A percentile compares a stretch with the other conserved stretches of the same genome.
Conservation (phyloP, 1,284 basidiomycete genomes). For the Laetiporus sulphureus region DNA sequence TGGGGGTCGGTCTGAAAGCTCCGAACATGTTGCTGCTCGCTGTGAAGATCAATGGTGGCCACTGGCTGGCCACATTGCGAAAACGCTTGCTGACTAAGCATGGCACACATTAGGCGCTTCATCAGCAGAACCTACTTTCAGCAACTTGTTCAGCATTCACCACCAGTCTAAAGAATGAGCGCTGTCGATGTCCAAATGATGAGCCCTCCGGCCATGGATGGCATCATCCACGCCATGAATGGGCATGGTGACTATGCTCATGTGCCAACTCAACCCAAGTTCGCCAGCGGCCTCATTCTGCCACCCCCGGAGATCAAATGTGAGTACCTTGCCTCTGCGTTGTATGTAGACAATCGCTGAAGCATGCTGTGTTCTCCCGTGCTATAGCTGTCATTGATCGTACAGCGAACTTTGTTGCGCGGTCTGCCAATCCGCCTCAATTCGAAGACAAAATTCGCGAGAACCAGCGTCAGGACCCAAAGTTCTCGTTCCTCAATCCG, state of each 20-base stretch:
- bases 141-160: slow-evolving; percentile 5
- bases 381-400: slow-evolving; percentile 88
- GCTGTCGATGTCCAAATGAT: slow-evolving; percentile 38
- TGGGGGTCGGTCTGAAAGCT: slow-evolving; percentile 63
- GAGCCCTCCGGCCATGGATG: slow-evolving; percentile 29
- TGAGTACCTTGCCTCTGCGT: slow-evolving; percentile 29
- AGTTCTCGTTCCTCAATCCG: slow-evolving; percentile 94
- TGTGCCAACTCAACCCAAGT: slow-evolving; percentile 44
- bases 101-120: slow-evolving; percentile 2
- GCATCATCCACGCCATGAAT: slow-evolving; percentile 26
- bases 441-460: slow-evolving; percentile 97
- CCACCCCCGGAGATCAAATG: slow-evolving; percentile 92
- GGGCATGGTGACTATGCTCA: slow-evolving; percentile 36
- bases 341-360: neutral
- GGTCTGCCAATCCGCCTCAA: slow-evolving; percentile 80
- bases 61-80: slow-evolving; percentile 10
- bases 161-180: slow-evolving; percentile 19
- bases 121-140: no score
- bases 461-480: slow-evolving; percentile 89
- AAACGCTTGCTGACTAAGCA: slow-evolving; percentile 25
- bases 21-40: slow-evolving; percentile 53
- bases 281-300: slow-evolving; percentile 81
- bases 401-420: slow-evolving; percentile 90
- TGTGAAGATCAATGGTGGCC: slow-evolving; percentile 4
- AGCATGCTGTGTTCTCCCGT: neutral